A percentile compares a stretch with the other conserved stretches of the same genome.
Evolutionary conservation across 495 filamentous ascomycete species (phyloP).

Genomic region (Tuber indicum): DNA sequence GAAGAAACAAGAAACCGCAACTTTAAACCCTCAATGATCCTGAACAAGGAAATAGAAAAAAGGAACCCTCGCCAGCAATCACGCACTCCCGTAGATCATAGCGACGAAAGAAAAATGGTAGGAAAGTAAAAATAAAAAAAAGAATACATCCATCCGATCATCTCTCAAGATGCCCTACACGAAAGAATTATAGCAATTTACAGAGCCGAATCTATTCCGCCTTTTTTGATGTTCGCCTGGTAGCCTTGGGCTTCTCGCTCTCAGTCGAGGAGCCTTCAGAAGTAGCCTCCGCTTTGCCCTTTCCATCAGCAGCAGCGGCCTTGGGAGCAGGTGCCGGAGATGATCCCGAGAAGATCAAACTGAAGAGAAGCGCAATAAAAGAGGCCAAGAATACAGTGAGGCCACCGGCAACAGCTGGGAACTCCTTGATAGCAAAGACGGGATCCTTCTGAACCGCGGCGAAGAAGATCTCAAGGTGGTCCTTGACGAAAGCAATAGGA

Average conservation of each 20-base stretch:
- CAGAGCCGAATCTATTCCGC: conserved; percentile 30
- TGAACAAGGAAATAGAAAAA: not conserved
- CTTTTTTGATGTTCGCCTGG: conserved; percentile 39
- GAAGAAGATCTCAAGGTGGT: conserved; percentile 86
- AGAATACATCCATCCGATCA: not conserved
- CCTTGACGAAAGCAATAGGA: conserved; percentile 77
- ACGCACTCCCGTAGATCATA: not conserved
- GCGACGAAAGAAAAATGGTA: not conserved
- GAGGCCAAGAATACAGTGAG: conserved; percentile 62
- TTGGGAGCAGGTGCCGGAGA: conserved; percentile 44
- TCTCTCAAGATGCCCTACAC: not conserved
- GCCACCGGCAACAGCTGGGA: conserved; percentile 83
- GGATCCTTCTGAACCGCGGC: conserved; percentile 81
- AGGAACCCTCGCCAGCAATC: not conserved
- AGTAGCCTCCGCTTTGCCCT: conserved; percentile 31
- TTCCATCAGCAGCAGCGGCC: conserved; percentile 36
- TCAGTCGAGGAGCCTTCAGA: conserved; percentile 32
- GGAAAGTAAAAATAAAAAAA: not conserved
- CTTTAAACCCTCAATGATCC: conserved; percentile 1
- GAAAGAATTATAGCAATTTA: conserved; percentile 33
- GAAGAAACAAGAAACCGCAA: not conserved
- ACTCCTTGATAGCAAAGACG: conserved; percentile 78
- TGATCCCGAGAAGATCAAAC: conserved; percentile 46
- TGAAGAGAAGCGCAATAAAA: conserved; percentile 61
- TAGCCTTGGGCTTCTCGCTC: conserved; percentile 39